Evolutionary conservation across 1,139 yeast genomes (phyloP).

Genomic region (Magnusiomyces paraingens): DNA sequence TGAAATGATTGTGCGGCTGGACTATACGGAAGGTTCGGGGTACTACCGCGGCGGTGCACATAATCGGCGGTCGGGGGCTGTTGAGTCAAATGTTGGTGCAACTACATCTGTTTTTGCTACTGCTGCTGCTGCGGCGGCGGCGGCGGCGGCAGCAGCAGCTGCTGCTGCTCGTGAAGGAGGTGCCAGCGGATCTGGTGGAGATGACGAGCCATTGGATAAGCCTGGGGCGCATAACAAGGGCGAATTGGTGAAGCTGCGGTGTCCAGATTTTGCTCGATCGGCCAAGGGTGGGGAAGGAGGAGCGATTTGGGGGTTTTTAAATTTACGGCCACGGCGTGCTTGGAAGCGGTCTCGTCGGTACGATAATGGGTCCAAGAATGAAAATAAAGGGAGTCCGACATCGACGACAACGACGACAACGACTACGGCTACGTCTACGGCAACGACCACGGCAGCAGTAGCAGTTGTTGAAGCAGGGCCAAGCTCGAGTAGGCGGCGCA

Average conservation of each 20-base stretch:
- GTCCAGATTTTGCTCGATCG: background rate
- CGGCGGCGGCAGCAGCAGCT: too few relatives aligned
- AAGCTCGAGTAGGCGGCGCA: background rate
- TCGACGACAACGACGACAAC: background rate
- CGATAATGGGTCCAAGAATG: background rate
- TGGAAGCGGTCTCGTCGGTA: background rate
- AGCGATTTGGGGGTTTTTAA: background rate
- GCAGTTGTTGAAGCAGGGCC: background rate
- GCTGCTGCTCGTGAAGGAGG: background rate
- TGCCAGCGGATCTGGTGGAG: background rate
- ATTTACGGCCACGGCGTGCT: background rate
- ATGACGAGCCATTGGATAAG: background rate
- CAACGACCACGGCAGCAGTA: background rate
- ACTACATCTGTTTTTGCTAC: too few relatives aligned
- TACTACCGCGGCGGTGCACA: background rate
- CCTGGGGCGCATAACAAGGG: background rate
- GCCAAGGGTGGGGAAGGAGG: background rate
- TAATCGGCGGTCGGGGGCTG: background rate
- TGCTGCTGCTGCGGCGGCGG: too few relatives aligned
- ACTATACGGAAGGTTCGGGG: background rate
- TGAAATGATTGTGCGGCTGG: background rate
- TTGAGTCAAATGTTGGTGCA: too few relatives aligned
- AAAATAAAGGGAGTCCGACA: background rate
- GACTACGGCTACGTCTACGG: background rate
- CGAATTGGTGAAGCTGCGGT: background rate